phyloP scores from a whole-genome alignment of 495 filamentous ascomycete genomes.

The Neohortaea acidophila region DNA sequence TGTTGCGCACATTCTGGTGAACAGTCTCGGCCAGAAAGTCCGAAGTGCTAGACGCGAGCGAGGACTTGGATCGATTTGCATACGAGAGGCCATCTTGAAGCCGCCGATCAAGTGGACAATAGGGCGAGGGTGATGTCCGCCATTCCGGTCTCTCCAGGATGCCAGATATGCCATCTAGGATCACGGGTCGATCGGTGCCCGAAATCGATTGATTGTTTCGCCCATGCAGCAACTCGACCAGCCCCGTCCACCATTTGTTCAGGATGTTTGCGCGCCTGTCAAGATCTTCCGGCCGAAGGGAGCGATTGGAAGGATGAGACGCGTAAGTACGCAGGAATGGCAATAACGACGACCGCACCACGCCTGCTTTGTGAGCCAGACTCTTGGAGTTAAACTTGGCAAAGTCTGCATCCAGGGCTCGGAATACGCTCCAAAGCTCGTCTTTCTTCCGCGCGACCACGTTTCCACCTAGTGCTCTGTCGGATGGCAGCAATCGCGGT shows the following conservation, averaged over 20 bases:
- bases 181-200: conserved; percentile 61
- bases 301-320: conserved; percentile 52
- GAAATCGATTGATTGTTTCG: conserved; percentile 56
- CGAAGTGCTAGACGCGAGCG: conserved; percentile 47
- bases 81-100: conserved; percentile 30
- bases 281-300: conserved; percentile 63
- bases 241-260: conserved; percentile 90
- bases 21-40: conserved; percentile 79
- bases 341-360: conserved; percentile 64
- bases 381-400: conserved; percentile 57
- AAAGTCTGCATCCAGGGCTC: conserved; percentile 66
- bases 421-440: conserved; percentile 79
- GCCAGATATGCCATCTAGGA: conserved; percentile 65
- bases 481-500: conserved; percentile 30
- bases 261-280: conserved; percentile 70
- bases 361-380: conserved; percentile 60
- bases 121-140: conserved; percentile 54
- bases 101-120: conserved; percentile 40
- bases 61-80: conserved; percentile 34
- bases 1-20: conserved; percentile 83
- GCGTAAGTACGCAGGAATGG: conserved; percentile 66
- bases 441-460: conserved; percentile 44
- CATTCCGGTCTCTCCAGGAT: conserved; percentile 93
- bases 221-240: conserved; percentile 73
- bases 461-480: conserved; percentile 23